Evolutionary conservation across 371 early-diverging fungal genomes (phyloP), one percentile per base, ranked within the genome.

Genomic region (Rhizomucor miehei): DNA sequence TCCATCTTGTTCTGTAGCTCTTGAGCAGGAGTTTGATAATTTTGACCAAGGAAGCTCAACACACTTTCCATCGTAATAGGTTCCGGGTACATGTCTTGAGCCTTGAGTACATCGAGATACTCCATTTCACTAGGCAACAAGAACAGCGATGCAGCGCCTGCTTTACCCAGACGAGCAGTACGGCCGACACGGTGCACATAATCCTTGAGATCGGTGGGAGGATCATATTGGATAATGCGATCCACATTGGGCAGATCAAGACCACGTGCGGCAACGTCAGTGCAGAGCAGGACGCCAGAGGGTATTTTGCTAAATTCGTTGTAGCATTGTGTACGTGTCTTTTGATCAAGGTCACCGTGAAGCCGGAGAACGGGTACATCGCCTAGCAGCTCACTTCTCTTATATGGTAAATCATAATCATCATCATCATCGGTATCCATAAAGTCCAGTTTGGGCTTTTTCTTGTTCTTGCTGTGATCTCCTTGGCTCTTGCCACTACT

Each of bases 231-330:
- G 38, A 99, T 79, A 58, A 99, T 93, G 44, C 82, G 80, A 24
- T 90, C 84, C 21, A 99, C 92, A 60, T 94, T 84, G 19, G 97
- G 92, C 57, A 99, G 72, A 84, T 99, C 99, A 38, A 99, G 76
- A 50, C 99, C 99, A 70, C 99, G 89, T 8, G 99, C 96, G 10
- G 97, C 97, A 9, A 99, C 95, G 74, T 99, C 99, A 0, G 99
- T 99, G 65, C 94, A 93, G 57, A 99, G 79, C 24, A 99, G 69
- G 35, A 98, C 79, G 16, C 82, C 84, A n/a, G 79, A 60, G 10
- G 81, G 65, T 0, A 79, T 59, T 49, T 79, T 73, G 38, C 82
- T 77, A 65, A 95, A 98, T 52, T 79, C 80, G 13, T 73, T 60
- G 69, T 85, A 94, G 1, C 90, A 85, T 29, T 82, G 77, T 1